These are phyloP conservation scores for Priceomyces castillae DNA, from an alignment of 805 yeast genomes.

Conservation along the genomic window DNA sequence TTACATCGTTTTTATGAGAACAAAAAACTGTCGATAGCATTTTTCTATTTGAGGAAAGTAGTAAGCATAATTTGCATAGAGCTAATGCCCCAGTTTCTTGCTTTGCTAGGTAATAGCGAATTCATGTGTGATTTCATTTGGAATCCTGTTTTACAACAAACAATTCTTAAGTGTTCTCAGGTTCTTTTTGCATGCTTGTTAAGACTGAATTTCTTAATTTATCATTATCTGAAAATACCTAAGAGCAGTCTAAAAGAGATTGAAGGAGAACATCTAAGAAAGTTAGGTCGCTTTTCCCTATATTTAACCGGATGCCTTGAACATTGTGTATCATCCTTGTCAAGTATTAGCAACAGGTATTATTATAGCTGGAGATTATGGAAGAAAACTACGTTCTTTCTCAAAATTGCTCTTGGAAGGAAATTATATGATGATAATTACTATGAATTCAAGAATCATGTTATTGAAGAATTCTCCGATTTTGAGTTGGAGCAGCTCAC, in stretches of 20 bases:
- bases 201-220: background rate
- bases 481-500: background rate
- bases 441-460: background rate
- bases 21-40: background rate
- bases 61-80: background rate
- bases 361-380: background rate
- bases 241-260: background rate
- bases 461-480: background rate
- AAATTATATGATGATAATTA: background rate
- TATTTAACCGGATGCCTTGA: background rate
- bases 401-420: background rate
- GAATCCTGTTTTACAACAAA: background rate
- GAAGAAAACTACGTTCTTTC: background rate
- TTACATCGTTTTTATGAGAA: background rate
- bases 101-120: background rate
- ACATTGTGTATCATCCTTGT: background rate
- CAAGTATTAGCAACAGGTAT: background rate
- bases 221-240: background rate
- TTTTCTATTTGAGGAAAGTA: background rate
- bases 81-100: background rate
- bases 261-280: background rate
- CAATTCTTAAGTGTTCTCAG: background rate
- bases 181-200: background rate
- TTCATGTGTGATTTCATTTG: background rate
- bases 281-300: background rate